These are phyloP conservation scores for Aspergillus panamensis DNA, from an alignment of 495 filamentous ascomycete species.

Conservation along the genomic window DNA sequence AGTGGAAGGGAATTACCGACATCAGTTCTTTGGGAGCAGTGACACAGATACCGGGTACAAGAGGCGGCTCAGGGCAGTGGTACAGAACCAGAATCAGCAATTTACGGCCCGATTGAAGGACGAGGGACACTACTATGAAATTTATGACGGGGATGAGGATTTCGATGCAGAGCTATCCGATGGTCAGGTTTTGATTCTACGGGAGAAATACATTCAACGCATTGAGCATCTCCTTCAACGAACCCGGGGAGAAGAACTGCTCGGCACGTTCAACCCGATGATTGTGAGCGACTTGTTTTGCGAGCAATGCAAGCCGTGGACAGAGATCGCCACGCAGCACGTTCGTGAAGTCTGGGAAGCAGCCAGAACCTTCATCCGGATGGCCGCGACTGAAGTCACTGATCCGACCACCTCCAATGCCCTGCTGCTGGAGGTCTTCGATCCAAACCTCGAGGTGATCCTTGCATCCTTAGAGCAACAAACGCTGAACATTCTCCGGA, in stretches of 20 bases:
- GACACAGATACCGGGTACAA: constrained; percentile 34
- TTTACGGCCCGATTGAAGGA: too few species aligned
- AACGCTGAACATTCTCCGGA: too few species aligned
- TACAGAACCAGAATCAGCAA: constrained; percentile 52
- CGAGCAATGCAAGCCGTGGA: constrained; percentile 48
- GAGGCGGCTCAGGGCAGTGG: constrained; percentile 57
- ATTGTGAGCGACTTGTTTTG: constrained; percentile 49
- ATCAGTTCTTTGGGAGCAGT: constrained; percentile 51
- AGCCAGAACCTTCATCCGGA: constrained; percentile 36
- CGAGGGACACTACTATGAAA: too few species aligned
- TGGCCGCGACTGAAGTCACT: constrained; percentile 31
- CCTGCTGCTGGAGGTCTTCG: constrained; percentile 38
- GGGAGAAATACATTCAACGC: constrained; percentile 37
- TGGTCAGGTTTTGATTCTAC: constrained; percentile 24
- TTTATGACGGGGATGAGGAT: too few species aligned
- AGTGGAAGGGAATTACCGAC: constrained; percentile 53
- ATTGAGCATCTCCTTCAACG: constrained; percentile 37
- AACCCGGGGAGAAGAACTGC: constrained; percentile 46
- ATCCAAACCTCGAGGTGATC: constrained; percentile 32
- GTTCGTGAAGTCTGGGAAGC: too few species aligned
- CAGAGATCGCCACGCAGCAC: constrained; percentile 32
- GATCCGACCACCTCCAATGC: constrained; percentile 36
- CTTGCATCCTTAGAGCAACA: constrained; percentile 19
- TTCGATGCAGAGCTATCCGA: constrained; percentile 1
- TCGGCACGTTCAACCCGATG: constrained; percentile 50